Evolutionary conservation across 2,329 filamentous ascomycete genomes (phyloP).

Genomic region (Penicillium sp.): DNA sequence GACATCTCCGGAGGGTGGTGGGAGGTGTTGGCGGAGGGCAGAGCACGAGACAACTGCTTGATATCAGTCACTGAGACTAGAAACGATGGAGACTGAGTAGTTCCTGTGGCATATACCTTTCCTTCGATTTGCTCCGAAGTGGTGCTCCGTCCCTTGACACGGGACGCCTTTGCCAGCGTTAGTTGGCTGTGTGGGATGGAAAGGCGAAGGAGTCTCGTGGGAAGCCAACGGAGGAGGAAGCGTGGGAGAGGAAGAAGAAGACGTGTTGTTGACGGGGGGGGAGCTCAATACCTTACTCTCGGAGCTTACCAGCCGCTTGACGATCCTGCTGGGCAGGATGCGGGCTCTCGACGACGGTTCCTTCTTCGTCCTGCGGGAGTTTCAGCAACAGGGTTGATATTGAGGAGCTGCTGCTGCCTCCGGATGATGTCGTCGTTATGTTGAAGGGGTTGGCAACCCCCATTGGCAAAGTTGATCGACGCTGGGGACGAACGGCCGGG

Average conservation of each 20-base stretch:
- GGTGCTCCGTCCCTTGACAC: not conserved
- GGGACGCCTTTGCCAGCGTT: not conserved
- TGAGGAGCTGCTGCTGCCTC: not conserved
- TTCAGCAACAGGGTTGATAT: not conserved
- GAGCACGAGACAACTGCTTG: not conserved
- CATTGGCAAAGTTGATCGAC: not conserved
- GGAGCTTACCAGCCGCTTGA: not conserved
- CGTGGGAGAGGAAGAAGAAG: not conserved
- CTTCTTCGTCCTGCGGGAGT: not conserved
- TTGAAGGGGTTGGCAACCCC: not conserved
- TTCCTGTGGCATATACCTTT: not conserved
- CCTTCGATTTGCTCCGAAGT: conserved; percentile 5
- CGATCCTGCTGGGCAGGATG: not conserved
- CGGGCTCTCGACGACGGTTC: not conserved
- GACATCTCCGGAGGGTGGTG: not conserved
- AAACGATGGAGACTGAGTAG: not conserved
- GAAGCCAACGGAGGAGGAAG: not conserved
- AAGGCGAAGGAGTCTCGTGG: not conserved
- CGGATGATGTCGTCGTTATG: not conserved
- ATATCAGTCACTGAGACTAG: not conserved
- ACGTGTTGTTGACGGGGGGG: not conserved
- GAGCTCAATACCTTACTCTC: not conserved
- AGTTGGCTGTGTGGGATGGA: not conserved
- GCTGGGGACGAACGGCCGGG: not conserved
- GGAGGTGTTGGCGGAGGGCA: not conserved